Conservation (phyloP, 768 basidiomycete species). For the Amanita molliuscula region DNA sequence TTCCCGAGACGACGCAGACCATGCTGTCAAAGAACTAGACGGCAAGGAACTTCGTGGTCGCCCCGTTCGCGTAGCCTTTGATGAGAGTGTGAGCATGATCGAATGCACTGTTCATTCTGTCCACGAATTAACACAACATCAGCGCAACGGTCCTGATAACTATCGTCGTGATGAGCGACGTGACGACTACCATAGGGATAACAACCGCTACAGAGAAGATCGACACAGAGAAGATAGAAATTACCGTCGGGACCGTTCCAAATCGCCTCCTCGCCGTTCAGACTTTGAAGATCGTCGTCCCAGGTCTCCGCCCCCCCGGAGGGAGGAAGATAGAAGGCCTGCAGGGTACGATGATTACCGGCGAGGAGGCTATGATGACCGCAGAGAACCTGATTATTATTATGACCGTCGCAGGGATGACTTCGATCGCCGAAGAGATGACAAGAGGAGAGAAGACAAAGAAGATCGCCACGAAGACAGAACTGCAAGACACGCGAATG, state of each 20-base stretch:
- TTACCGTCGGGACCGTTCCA: slow-evolving; percentile 73
- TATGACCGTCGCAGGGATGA: slow-evolving; percentile 85
- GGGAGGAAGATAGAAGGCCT: slow-evolving; percentile 81
- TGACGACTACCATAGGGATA: slow-evolving; percentile 44
- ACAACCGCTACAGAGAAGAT: slow-evolving; percentile 46
- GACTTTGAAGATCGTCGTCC: slow-evolving; percentile 68
- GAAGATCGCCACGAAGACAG: slow-evolving; percentile 76
- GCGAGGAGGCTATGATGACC: slow-evolving; percentile 77
- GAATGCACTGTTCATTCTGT: background rate
- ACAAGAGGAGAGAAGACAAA: slow-evolving; percentile 76
- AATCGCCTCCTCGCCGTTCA: slow-evolving; percentile 67
- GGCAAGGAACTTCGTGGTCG: slow-evolving; percentile 83
- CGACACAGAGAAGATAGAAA: slow-evolving; percentile 41
- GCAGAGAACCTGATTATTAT: slow-evolving; percentile 76
- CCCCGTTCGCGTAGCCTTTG: slow-evolving; percentile 59
- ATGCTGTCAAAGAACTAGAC: slow-evolving; percentile 82
- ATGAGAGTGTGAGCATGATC: slow-evolving; percentile 41
- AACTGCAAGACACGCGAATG: slow-evolving; percentile 61
- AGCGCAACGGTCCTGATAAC: slow-evolving; percentile 65
- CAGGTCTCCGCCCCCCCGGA: slow-evolving; percentile 74
- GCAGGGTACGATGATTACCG: slow-evolving; percentile 90
- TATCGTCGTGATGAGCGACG: slow-evolving; percentile 70
- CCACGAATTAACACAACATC: slow-evolving; percentile 6
- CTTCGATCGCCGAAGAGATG: slow-evolving; percentile 56
- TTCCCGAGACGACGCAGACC: slow-evolving; percentile 82